Conservation (phyloP, 345 rosid species). For the Populus pruinosa region DNA sequence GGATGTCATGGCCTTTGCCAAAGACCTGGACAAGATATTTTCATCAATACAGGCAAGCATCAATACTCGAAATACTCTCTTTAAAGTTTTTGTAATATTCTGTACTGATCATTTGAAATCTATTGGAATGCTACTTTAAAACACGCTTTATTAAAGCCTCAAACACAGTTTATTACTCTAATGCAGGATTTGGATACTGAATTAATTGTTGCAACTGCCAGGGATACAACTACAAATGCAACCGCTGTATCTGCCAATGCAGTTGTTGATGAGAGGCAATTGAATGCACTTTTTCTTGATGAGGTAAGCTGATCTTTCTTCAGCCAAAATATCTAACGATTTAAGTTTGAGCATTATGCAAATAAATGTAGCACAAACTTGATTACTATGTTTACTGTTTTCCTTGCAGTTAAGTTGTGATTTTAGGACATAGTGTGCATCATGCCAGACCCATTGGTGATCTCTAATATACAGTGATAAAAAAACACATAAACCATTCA, state of each 20-base stretch:
- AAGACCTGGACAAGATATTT: conserved; percentile 86
- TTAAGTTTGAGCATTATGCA: background rate
- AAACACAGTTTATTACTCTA: background rate
- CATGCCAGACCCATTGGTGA: background rate
- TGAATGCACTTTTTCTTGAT: conserved; percentile 95
- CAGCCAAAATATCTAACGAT: background rate
- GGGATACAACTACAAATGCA: conserved; percentile 53
- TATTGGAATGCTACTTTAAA: background rate
- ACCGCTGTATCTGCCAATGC: conserved; percentile 89
- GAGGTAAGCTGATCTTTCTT: conserved; percentile 51
- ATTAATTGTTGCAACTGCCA: conserved; percentile 80
- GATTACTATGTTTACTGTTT: background rate
- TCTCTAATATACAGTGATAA: background rate
- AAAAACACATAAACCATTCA: background rate
- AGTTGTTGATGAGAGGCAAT: conserved; percentile 85
- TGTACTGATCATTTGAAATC: background rate
- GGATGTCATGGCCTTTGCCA: conserved; percentile 75
- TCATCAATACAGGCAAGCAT: conserved; percentile 73
- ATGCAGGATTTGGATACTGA: conserved; percentile 88
- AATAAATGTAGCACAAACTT: background rate
- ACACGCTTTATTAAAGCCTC: background rate
- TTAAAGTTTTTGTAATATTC: background rate
- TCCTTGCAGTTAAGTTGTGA: background rate
- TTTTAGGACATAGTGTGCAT: background rate
- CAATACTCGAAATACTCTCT: conserved; percentile 28